These are phyloP conservation scores for Wickerhamomyces sp. DNA, from an alignment of 1,139 yeast species.

Conservation along the genomic window DNA sequence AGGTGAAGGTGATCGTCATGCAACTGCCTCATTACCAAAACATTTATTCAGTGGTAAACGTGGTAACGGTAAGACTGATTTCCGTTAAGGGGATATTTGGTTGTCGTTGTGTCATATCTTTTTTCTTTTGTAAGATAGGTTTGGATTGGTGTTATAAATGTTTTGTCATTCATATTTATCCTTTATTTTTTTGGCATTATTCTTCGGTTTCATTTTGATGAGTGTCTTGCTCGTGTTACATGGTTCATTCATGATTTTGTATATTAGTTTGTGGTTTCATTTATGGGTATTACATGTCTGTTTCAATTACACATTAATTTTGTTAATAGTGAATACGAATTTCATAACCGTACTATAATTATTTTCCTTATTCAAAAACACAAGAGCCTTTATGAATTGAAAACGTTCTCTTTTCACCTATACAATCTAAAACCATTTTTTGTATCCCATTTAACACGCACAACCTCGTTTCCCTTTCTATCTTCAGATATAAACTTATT, in stretches of 20 bases:
- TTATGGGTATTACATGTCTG: neutral
- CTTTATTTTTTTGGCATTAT: neutral
- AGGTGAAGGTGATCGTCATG: conserved; percentile 95
- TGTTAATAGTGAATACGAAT: neutral
- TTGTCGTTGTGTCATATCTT: neutral
- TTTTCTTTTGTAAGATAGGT: neutral
- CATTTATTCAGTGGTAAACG: conserved; percentile 96
- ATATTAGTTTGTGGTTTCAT: neutral
- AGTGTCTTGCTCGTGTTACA: neutral
- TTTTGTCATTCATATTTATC: neutral
- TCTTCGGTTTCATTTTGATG: neutral
- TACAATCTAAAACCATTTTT: too few relatives aligned
- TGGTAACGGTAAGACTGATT: conserved; percentile 83
- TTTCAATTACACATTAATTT: neutral
- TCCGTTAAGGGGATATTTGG: conserved; percentile 27
- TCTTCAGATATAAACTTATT: too few relatives aligned
- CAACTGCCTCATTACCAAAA: conserved; percentile 80
- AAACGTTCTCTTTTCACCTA: too few relatives aligned
- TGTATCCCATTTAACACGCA: too few relatives aligned
- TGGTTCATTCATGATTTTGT: neutral
- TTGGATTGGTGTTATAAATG: neutral
- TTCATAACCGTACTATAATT: neutral
- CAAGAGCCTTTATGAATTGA: too few relatives aligned
- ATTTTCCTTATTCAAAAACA: too few relatives aligned
- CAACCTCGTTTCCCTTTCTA: too few relatives aligned